Evolutionary conservation across 345 rosid species (phyloP), one percentile per base, ranked within the genome.

Genomic region (Turnera subulata): DNA sequence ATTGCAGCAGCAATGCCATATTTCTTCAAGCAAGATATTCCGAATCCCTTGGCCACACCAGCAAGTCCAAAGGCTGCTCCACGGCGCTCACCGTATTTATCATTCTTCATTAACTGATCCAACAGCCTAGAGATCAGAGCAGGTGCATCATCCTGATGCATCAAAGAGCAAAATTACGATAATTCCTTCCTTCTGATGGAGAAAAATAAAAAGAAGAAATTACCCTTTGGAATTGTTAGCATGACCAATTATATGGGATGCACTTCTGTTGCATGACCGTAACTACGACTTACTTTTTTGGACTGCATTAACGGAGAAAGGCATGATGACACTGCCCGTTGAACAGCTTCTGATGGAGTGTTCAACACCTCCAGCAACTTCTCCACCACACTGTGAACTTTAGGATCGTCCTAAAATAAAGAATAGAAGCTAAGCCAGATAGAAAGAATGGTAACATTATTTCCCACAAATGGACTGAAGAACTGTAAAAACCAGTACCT

Each of bases 11-110:
- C 71, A 65, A 93, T 74, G 50, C 88, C 91, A 70, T 79, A 83
- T 63, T 81, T 87, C 84, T 93, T 87, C 75, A 89, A 74, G 78
- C 84, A 82, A 53, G 85, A 79, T 66, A 93, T 78, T 72, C 99
- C 99, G 67, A 87, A 80, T 66, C 99, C 97, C 84, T 85, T 83
- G 14, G 85, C 88, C 13, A 80, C 85, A 64, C 99, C 99, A 38
- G 97, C 94, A 72, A 93, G 84, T 70, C 97, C 99, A 84, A 89
- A 93, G 70, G 96, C 99, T 45, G 96, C 99, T 61, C 99, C 97
- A 62, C 99, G 91, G 17, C 97, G 96, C 38, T 93, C 96, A 47
- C 99, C 99, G 69, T 93, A 93, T 76, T 85, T 87, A 46, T 93
- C 97, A 76, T 91, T 85, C 72, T 79, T 87, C 89, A 89, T 74